Base-by-base conservation (phyloP, 2,329 filamentous ascomycete genomes). In the Colletotrichum camelliae region DNA sequence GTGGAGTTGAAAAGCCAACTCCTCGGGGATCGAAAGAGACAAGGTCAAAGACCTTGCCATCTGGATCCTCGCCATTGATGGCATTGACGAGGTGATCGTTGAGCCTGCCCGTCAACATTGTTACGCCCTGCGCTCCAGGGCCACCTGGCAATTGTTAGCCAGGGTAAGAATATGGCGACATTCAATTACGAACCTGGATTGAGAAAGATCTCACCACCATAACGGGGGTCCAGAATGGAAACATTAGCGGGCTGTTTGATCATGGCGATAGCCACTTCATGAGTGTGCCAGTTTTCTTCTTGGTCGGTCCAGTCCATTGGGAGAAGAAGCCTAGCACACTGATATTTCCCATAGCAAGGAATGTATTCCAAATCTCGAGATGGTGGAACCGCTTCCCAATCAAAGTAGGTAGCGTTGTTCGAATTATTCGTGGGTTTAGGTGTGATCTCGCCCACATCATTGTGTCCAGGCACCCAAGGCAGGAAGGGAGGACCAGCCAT, bases 1-100 rank as follows among this genome's bases (percentile, higher is more conserved):
- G 24, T n/a, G 65, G 55, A 5, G 70, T 73, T 39, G 70, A 62
- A 24, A 69, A 62, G 16, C 65, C 70, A n/a, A 89, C 81, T 5
- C 87, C 88, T 7, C 88, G 86, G 0, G 88, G 87, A 76, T 89
- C 88, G 67, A 89, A 89, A 0, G 83, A 84, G 2, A 89, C 72
- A 1, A 89, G 78, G 75, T 90, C 87, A 70, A 87, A 88, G 1
- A 81, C 82, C 57, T 88, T 87, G 12, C 87, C 87, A 0, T 27
- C 52, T 7, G 62, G 4, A 16, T 58, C 52, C 9, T 67, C n/a
- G 18, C 62, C 35, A 18, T 72, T 67, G 61, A 72, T 35, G 24
- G 62, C 13, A 2, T 35, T 18, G 12, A 15, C 35, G 8, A 72
- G 48, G 15, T 67, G 61, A 10, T 21, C n/a, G 16, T 60, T 60